phyloP scores from a whole-genome alignment of 352 stramenopile genomes.

The Phytophthora megakarya region DNA sequence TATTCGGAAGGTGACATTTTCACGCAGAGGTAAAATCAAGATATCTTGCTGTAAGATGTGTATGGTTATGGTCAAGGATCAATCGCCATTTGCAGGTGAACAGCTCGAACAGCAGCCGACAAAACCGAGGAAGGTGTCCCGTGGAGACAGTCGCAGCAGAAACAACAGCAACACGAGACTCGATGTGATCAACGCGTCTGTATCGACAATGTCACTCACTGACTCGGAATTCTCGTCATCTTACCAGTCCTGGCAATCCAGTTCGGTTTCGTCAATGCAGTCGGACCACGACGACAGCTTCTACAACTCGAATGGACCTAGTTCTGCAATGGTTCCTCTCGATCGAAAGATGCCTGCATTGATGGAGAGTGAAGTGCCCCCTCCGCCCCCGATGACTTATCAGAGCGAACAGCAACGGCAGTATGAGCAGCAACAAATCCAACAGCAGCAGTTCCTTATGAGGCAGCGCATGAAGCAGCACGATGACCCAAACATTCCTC shows the following conservation, averaged over 20 bases:
- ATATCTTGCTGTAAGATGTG: constrained; percentile 77
- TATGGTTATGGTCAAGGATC: constrained; percentile 67
- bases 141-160: constrained; percentile 28
- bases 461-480: constrained; percentile 40
- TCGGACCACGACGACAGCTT: constrained; percentile 59
- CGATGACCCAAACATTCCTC: constrained; percentile 4
- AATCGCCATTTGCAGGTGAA: constrained; percentile 68
- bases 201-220: constrained; percentile 43
- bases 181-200: constrained; percentile 33
- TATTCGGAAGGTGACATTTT: constrained; percentile 64
- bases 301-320: constrained; percentile 25
- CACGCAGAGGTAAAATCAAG: constrained; percentile 63
- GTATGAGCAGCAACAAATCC: constrained; percentile 43
- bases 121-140: constrained; percentile 30
- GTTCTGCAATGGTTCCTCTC: constrained; percentile 26
- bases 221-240: constrained; percentile 69
- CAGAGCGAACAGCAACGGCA: constrained; percentile 39
- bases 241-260: constrained; percentile 63
- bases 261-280: constrained; percentile 54
- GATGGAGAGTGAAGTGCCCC: constrained; percentile 30
- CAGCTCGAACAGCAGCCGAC: constrained; percentile 43
- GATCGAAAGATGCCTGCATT: constrained; percentile 57
- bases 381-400: constrained; percentile 28
- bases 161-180: constrained; percentile 33
- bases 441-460: constrained; percentile 40